Conservation (phyloP, 257 asterid species). For the Solanum lycopersicoides region DNA sequence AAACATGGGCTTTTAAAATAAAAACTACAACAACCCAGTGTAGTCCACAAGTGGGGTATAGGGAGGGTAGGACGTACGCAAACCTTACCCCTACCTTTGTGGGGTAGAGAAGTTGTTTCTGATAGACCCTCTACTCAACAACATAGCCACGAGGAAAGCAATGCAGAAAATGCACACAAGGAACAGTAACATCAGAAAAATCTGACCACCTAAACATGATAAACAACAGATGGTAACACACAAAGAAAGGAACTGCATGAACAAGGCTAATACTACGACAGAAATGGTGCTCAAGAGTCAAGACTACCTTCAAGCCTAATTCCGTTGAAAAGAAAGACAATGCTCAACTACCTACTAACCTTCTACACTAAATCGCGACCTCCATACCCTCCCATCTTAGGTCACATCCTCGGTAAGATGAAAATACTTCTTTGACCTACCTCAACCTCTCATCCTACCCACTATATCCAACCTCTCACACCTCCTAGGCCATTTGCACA, state of each 20-base stretch:
- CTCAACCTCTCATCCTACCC: background rate
- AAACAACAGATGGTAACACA: background rate
- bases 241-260: background rate
- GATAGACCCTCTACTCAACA: background rate
- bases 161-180: background rate
- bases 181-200: background rate
- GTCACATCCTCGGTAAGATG: background rate
- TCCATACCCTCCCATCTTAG: background rate
- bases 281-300: background rate
- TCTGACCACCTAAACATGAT: background rate
- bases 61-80: background rate
- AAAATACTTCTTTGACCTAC: background rate
- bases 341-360: background rate
- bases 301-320: background rate
- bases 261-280: background rate
- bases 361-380: background rate
- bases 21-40: background rate
- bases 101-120: background rate
- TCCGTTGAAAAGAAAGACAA: background rate
- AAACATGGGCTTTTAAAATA: background rate
- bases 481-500: background rate
- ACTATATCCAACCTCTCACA: background rate
- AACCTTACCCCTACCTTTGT: background rate
- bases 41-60: background rate
- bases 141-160: background rate